Conservation (phyloP, 2,329 filamentous ascomycete genomes). For the Ophiocordyceps robertsii region DNA sequence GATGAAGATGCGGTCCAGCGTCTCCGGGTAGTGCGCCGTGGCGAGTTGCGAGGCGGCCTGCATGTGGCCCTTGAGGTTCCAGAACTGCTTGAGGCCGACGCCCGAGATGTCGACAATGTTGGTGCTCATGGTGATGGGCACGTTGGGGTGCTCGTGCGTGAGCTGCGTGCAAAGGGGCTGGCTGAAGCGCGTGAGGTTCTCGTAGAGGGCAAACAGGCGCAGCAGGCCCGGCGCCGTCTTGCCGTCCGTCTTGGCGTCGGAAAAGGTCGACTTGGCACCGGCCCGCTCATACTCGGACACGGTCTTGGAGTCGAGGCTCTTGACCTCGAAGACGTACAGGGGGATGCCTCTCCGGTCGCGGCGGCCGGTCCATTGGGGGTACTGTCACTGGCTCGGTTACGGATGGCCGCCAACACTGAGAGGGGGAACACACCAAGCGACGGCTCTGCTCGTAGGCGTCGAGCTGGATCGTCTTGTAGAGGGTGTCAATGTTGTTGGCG, state of each 20-base stretch:
- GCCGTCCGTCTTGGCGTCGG: neutral
- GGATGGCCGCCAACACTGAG: too few relatives aligned
- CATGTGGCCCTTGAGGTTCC: slow-evolving; percentile 90
- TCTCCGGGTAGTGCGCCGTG: slow-evolving; percentile 91
- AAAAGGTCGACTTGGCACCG: neutral
- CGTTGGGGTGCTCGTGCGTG: slow-evolving; percentile 47
- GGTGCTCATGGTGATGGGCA: slow-evolving; percentile 84
- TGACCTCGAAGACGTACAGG: slow-evolving; percentile 82
- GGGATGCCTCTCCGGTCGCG: slow-evolving; percentile 85
- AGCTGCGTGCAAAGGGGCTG: slow-evolving; percentile 75
- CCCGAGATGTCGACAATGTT: slow-evolving; percentile 93
- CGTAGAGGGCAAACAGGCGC: neutral
- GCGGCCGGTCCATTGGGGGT: slow-evolving; percentile 90
- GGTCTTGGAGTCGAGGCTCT: slow-evolving; percentile 68
- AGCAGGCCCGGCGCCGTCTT: neutral
- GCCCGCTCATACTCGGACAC: slow-evolving; percentile 65
- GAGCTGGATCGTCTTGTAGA: slow-evolving; percentile 80
- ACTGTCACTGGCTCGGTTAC: too few relatives aligned
- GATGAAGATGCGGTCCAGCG: slow-evolving; percentile 54
- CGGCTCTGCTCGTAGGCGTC: slow-evolving; percentile 72
- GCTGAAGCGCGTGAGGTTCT: slow-evolving; percentile 34
- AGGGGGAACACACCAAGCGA: slow-evolving; percentile 25
- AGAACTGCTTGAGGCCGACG: slow-evolving; percentile 85
- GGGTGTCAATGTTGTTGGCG: slow-evolving; percentile 60
- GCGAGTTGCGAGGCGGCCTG: slow-evolving; percentile 69